Conservation (phyloP, 2,329 filamentous ascomycete genomes). For the Cladophialophora yegresii region DNA sequence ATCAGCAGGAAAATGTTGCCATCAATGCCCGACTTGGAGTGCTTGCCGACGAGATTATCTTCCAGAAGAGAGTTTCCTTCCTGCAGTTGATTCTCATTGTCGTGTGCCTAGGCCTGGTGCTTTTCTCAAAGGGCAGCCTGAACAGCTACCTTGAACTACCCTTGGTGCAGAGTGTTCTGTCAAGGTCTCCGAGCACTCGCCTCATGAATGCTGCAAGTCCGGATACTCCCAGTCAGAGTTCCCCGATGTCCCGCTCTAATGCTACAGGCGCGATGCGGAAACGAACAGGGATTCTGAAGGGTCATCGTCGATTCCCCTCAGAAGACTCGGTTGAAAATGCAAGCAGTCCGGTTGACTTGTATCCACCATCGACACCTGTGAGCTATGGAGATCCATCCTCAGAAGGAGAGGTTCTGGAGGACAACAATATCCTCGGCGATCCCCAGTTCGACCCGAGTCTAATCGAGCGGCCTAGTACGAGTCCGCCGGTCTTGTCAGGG, state of each 20-base stretch:
- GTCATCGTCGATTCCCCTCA: slow-evolving; percentile 31
- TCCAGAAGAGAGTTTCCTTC: slow-evolving; percentile 87
- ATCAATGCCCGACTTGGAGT: slow-evolving; percentile 78
- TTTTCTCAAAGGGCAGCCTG: slow-evolving; percentile 63
- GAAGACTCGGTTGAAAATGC: slow-evolving; percentile 30
- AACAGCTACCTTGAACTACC: slow-evolving; percentile 50
- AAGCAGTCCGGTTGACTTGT: slow-evolving; percentile 30
- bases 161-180: slow-evolving; percentile 51
- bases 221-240: slow-evolving; percentile 27
- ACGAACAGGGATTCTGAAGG: slow-evolving; percentile 33
- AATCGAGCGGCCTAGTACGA: slow-evolving; percentile 35
- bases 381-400: slow-evolving; percentile 34
- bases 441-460: slow-evolving; percentile 35
- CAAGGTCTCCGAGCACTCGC: slow-evolving; percentile 46
- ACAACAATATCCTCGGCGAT: slow-evolving; percentile 23
- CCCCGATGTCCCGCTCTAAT: slow-evolving; percentile 23
- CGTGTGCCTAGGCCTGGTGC: slow-evolving; percentile 80
- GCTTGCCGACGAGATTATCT: slow-evolving; percentile 86
- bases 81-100: slow-evolving; percentile 85
- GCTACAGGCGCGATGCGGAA: slow-evolving; percentile 19
- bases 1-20: slow-evolving; percentile 78
- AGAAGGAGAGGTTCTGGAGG: slow-evolving; percentile 18
- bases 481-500: slow-evolving; percentile 30
- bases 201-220: slow-evolving; percentile 30
- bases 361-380: slow-evolving; percentile 33